phyloP scores from a whole-genome alignment of 345 rosid species.

The Eucalyptus fibrosa region DNA sequence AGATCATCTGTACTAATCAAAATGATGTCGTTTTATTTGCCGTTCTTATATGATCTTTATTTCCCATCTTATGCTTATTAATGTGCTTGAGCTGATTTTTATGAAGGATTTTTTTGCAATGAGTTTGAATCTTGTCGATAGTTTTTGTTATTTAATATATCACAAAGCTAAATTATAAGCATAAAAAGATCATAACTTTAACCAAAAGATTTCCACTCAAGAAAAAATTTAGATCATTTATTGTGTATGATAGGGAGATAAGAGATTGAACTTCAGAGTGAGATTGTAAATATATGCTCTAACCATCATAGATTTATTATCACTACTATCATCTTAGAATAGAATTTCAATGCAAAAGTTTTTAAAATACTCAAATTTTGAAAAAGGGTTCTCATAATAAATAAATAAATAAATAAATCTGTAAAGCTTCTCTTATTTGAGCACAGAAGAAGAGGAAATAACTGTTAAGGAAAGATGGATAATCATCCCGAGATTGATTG shows the following conservation, averaged over 20 bases:
- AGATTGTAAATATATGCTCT: not conserved
- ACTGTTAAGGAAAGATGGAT: not conserved
- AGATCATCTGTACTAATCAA: not conserved
- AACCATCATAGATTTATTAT: not conserved
- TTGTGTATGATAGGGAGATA: not conserved
- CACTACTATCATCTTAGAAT: not conserved
- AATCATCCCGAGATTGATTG: not conserved
- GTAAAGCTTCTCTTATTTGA: not conserved
- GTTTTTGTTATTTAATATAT: not conserved
- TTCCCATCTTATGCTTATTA: not conserved
- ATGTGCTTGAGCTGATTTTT: not conserved
- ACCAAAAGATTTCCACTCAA: not conserved
- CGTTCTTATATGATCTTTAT: not conserved
- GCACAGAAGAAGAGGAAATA: not conserved
- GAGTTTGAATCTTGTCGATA: not conserved
- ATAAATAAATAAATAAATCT: not conserved
- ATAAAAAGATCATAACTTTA: not conserved
- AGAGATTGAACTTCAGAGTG: not conserved
- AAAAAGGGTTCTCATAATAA: not conserved
- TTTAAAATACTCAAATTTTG: not conserved
- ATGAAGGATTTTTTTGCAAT: not conserved
- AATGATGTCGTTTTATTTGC: not conserved
- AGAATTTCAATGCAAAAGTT: not conserved
- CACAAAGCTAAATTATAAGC: not conserved
- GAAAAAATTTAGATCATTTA: not conserved